Conservation (phyloP, 139 green algal species). For the Dunaliella sp. region DNA sequence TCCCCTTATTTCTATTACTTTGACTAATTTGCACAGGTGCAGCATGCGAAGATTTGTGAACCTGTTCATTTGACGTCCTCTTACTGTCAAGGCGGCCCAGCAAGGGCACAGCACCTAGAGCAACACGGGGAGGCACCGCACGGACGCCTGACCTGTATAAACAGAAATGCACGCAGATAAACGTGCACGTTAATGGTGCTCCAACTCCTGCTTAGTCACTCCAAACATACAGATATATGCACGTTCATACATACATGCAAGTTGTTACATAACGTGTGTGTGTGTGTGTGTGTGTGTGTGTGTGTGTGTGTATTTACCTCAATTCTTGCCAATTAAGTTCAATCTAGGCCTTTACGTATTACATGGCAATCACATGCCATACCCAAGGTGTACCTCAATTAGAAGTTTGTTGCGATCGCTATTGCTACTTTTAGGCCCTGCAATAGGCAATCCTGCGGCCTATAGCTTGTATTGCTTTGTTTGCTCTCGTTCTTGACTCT, state of each 20-base stretch:
- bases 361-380: too few relatives aligned
- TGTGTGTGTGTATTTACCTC: background rate
- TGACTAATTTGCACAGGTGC: too few relatives aligned
- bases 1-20: background rate
- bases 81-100: conserved; percentile 28
- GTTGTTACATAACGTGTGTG: background rate
- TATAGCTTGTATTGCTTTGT: too few relatives aligned
- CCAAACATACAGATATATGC: background rate
- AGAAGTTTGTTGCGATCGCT: too few relatives aligned
- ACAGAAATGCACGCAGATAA: background rate
- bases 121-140: conserved; percentile 61
- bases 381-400: too few relatives aligned
- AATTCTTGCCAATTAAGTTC: background rate
- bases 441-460: too few relatives aligned
- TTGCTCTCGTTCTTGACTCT: too few relatives aligned
- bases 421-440: too few relatives aligned
- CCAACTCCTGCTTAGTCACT: background rate
- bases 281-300: background rate
- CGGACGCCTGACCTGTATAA: conserved; percentile 57
- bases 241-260: background rate
- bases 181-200: background rate
- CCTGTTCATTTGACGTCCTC: background rate
- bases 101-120: conserved; percentile 64
- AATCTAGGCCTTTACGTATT: too few relatives aligned
- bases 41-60: background rate